These are phyloP conservation scores for Fusarium sp. DNA, from an alignment of 2,329 filamentous ascomycete species.

Conservation along the genomic window DNA sequence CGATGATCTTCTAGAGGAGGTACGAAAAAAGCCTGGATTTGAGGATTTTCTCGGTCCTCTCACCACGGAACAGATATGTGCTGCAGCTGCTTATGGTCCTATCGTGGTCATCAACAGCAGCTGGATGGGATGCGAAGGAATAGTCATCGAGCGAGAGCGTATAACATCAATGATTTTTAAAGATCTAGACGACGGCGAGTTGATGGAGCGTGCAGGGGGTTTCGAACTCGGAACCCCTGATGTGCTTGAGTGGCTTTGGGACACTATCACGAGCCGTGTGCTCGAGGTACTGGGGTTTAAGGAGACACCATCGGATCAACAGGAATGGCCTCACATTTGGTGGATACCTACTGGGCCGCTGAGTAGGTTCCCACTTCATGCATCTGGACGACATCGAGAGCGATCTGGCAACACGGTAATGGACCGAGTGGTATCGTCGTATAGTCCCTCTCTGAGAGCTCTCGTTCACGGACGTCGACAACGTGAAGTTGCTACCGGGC, in stretches of 20 bases:
- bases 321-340: not conserved
- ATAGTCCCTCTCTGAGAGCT: not conserved
- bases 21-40: not conserved
- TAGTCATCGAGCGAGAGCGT: not conserved
- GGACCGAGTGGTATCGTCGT: not conserved
- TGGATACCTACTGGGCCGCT: not conserved
- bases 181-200: not conserved
- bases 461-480: not conserved
- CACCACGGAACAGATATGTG: not conserved
- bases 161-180: not conserved
- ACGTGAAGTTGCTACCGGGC: not conserved
- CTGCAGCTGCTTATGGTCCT: not conserved
- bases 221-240: not conserved
- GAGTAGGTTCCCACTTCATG: constrained; percentile 1
- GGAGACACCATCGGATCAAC: not conserved
- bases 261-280: not conserved
- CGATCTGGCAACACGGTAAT: not conserved
- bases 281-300: not conserved
- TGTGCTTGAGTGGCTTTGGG: not conserved
- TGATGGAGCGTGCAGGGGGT: not conserved
- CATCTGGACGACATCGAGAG: not conserved
- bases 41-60: not conserved
- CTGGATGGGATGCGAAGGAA: not conserved
- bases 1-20: not conserved
- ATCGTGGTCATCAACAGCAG: not conserved